Base-by-base conservation (phyloP, 179 eudicot genomes). In the Dionaea muscipula region DNA sequence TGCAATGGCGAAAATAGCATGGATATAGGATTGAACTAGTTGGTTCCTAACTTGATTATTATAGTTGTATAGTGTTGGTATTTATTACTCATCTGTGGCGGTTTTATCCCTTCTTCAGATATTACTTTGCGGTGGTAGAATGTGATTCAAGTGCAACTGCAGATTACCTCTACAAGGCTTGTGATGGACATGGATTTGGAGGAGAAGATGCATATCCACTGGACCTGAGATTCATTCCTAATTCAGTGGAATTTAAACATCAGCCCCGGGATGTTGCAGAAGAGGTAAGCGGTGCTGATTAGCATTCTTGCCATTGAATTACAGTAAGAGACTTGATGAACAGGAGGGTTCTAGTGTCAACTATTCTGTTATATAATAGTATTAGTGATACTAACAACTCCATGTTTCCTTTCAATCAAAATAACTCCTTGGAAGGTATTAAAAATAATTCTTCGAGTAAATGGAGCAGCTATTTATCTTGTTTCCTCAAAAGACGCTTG, bases 171-270 rank as follows among this genome's bases (percentile, higher is more conserved):
- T 86, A 91, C 63, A 86, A 81, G 70, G 59, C 71, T 51, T 86
- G 95, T 62, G 95, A 91, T 61, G 98, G 95, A 33, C 59, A 75
- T 51, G 98, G 80, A 74, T 78, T 91, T 69, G 95, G 84, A 70
- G 78, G 90, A 72, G 80, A 94, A 38, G 79, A 31, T 31, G 95
- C 47, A 84, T 22, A 84, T 79, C 78, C 75, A 61, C 67, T 87
- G 77, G 98, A 91, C 67, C 61, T 91, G 59, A 77, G 95, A 69
- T 91, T 91, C 61, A 91, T 91, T 65, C 98, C 95, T 13, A 88
- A 91, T 61, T 75, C 90, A 38, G 69, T 84, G 95, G 94, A 87
- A 55, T 78, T 87, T 52, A 81, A 83, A 62, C 84, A 78, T 59
- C 79, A 77, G 37, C 86, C 98, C 46, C 82, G 95, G 26, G 98